Base-by-base conservation (phyloP, 2,329 filamentous ascomycete species). In the Grosmannia huntii region DNA sequence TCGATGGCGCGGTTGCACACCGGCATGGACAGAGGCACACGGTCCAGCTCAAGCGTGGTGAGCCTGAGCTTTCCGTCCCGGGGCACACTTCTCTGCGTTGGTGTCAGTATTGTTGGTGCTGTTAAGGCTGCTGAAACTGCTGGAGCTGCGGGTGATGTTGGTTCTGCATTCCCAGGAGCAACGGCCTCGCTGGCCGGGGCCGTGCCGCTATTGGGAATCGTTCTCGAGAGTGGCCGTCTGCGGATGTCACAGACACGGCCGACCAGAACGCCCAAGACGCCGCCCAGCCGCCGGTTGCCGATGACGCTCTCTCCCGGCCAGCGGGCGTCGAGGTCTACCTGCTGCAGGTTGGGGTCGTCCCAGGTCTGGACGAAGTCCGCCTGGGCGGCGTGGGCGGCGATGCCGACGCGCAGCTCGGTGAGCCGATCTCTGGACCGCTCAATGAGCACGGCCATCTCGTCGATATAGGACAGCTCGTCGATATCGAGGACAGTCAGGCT, bases 371-470 rank as follows among this genome's bases (percentile, higher is more conserved):
- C 77, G 72, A 84, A 87, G 60, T 84, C 73, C 41, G 70, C 67
- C 53, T 66, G 64, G 1, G 66, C 62, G 27, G 73, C 75, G 58
- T 72, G 75, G 38, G 73, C 67, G 5, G 87, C 82, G 58, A 94
- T 82, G 6, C 89, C 87, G 5, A 94, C 78, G 50, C 87, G 79
- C 38, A 95, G 75, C 68, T 92, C 89, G 33, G 80, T 78, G 19
- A 94, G 72, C 49, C 77, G 77, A 61, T 78, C 75, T 60, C 82
- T 76, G 14, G 88, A 92, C 27, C 84, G 81, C 60, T 86, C 85
- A 60, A 94, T 83, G 14, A 94, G 76, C 49, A 89, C 76, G 57
- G 86, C 85, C 81, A 94, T 86, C 71, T 94, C 89, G 66, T 92
- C 88, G 44, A 92, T 72, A 68, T 94, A 94, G 31, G 85, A 80